phyloP scores from a whole-genome alignment of 176 grass and related monocot genomes.

The Puya raimondii region DNA sequence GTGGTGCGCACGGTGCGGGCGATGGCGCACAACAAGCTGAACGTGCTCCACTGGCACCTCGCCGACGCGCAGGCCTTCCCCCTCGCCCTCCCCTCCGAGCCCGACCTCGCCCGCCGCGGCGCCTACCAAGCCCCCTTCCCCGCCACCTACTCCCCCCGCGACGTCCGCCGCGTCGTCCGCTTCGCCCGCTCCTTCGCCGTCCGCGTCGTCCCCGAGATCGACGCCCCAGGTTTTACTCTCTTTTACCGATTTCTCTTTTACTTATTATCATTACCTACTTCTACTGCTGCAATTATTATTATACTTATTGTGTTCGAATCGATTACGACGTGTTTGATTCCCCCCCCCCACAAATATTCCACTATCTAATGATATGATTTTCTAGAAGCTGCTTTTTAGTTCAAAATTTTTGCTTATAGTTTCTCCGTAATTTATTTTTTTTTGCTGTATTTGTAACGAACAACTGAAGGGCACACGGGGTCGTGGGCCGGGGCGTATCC shows the following conservation, averaged over 20 bases:
- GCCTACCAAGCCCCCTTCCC: conserved; percentile 61
- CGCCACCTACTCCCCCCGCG: conserved; percentile 33
- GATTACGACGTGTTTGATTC: no score
- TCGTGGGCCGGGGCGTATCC: conserved; percentile 83
- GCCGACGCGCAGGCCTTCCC: conserved; percentile 90
- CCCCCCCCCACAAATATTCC: no score
- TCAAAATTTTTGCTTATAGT: no score
- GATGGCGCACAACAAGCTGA: conserved; percentile 92
- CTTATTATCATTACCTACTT: no score
- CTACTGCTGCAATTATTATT: no score
- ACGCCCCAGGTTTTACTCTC: conserved; percentile 91
- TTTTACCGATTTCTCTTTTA: no score
- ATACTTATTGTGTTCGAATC: no score
- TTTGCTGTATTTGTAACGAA: background rate
- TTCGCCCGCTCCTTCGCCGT: conserved; percentile 52
- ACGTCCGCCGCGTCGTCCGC: conserved; percentile 58
- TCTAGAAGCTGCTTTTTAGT: no score
- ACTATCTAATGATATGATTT: no score
- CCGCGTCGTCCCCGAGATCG: conserved; percentile 88
- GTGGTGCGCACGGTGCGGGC: conserved; percentile 69
- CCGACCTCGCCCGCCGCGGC: conserved; percentile 46
- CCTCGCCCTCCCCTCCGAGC: conserved; percentile 63
- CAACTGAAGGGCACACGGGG: conserved; percentile 49
- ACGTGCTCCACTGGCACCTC: conserved; percentile 89
- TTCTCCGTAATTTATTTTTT: background rate